Evolutionary conservation across 106 monocot species (phyloP).

Genomic region (Phalaenopsis aphrodite): DNA sequence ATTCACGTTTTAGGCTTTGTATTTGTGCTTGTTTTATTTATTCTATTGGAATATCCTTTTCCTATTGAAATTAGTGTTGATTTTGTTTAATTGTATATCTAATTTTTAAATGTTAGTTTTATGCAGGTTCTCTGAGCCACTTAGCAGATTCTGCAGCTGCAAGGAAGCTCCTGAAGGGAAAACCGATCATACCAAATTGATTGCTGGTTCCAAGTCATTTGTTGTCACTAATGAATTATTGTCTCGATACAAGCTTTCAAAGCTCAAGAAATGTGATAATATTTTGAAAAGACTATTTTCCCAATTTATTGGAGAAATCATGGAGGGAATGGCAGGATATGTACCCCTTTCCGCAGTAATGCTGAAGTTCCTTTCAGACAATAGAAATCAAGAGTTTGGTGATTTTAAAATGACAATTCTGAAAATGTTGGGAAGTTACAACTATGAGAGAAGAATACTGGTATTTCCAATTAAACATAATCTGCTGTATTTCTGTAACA

Average conservation of each 20-base stretch:
- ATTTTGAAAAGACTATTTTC: conserved; percentile 62
- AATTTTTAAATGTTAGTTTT: neutral
- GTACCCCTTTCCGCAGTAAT: conserved; percentile 74
- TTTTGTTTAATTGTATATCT: neutral
- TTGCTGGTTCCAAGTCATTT: conserved; percentile 15
- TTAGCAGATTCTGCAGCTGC: conserved; percentile 34
- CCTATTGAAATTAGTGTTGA: neutral
- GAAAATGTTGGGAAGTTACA: conserved; percentile 80
- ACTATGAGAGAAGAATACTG: conserved; percentile 92
- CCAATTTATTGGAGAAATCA: conserved; percentile 73
- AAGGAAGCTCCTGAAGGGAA: conserved; percentile 25
- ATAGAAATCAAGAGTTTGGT: conserved; percentile 91
- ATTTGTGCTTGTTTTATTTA: neutral
- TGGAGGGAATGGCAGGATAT: conserved; percentile 89
- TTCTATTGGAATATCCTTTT: neutral
- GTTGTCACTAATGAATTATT: neutral
- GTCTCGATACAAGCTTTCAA: conserved; percentile 13
- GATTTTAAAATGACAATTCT: conserved; percentile 84
- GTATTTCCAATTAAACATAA: conserved; percentile 26
- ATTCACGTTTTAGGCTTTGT: neutral
- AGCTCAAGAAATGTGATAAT: conserved; percentile 8
- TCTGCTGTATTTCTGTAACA: neutral
- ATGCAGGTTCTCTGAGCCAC: conserved; percentile 61
- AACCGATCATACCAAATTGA: conserved; percentile 5
- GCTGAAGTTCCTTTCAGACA: conserved; percentile 82